phyloP scores from a whole-genome alignment of 371 early-diverging fungal genomes.

The Zychaea mexicana region DNA sequence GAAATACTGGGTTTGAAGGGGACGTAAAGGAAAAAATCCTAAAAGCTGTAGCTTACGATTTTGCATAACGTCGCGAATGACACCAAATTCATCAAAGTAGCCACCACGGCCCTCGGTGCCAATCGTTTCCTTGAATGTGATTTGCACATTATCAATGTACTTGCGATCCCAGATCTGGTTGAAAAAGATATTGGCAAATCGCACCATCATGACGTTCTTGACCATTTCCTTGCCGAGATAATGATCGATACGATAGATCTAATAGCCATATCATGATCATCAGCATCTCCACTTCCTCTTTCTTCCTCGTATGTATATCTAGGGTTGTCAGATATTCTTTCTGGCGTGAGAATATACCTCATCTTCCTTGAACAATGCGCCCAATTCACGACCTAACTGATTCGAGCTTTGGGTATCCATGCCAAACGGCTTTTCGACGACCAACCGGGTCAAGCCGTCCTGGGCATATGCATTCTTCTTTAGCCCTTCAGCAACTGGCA shows the following conservation, averaged over 20 bases:
- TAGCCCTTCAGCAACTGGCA: conserved; percentile 79
- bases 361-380: conserved; percentile 77
- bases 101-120: conserved; percentile 99
- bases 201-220: conserved; percentile 92
- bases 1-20: background rate
- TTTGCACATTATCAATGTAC: conserved; percentile 93
- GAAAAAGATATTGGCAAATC: conserved; percentile 95
- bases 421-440: conserved; percentile 99
- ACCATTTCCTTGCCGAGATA: conserved; percentile 99
- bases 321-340: background rate
- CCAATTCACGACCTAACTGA: conserved; percentile 69
- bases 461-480: conserved; percentile 67
- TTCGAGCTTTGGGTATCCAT: conserved; percentile 84
- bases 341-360: conserved; percentile 53
- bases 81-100: conserved; percentile 99
- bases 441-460: conserved; percentile 73
- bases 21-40: conserved; percentile 2
- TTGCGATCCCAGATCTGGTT: conserved; percentile 91
- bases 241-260: conserved; percentile 98
- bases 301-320: background rate
- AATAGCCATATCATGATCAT: too few relatives aligned
- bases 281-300: background rate
- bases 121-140: conserved; percentile 97
- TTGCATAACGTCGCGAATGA: conserved; percentile 99
- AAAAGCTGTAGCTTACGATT: too few relatives aligned